Percentiles rank a stretch among this genome's conserved stretches.
Conservation (phyloP, 768 basidiomycete species). For the Macrolepiota dolichaula region DNA sequence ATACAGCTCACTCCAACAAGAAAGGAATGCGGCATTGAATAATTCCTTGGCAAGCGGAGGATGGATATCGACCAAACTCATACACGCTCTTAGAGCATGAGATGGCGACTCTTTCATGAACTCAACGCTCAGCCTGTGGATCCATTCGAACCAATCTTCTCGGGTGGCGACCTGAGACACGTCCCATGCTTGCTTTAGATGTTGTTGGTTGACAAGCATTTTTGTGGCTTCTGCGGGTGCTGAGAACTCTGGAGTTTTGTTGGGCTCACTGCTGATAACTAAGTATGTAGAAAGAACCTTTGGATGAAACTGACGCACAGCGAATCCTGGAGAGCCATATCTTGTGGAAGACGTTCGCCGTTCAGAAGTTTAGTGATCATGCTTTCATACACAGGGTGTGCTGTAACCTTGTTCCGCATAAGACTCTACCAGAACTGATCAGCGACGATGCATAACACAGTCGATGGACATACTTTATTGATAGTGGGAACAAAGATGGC, state of each 20-base stretch:
- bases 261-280: slow-evolving; percentile 51
- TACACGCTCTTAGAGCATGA: slow-evolving; percentile 95
- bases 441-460: background rate
- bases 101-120: slow-evolving; percentile 99
- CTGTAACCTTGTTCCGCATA: slow-evolving; percentile 64
- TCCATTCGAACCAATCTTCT: slow-evolving; percentile 96
- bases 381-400: slow-evolving; percentile 83
- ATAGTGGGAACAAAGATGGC: slow-evolving; percentile 98
- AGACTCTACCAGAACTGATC: slow-evolving; percentile 49
- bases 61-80: slow-evolving; percentile 89
- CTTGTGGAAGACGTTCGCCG: slow-evolving; percentile 89
- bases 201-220: slow-evolving; percentile 94
- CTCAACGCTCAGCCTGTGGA: slow-evolving; percentile 88
- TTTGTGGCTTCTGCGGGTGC: slow-evolving; percentile 84
- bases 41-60: slow-evolving; percentile 89
- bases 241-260: slow-evolving; percentile 68
- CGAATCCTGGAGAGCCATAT: slow-evolving; percentile 67
- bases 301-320: slow-evolving; percentile 38
- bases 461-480: slow-evolving; percentile 63
- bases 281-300: background rate
- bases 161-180: slow-evolving; percentile 67
- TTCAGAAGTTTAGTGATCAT: slow-evolving; percentile 86
- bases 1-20: slow-evolving; percentile 95
- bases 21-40: slow-evolving; percentile 97
- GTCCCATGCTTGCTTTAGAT: slow-evolving; percentile 97